Conservation (phyloP, 305 asterid species). For the Fraxinus greggii region DNA sequence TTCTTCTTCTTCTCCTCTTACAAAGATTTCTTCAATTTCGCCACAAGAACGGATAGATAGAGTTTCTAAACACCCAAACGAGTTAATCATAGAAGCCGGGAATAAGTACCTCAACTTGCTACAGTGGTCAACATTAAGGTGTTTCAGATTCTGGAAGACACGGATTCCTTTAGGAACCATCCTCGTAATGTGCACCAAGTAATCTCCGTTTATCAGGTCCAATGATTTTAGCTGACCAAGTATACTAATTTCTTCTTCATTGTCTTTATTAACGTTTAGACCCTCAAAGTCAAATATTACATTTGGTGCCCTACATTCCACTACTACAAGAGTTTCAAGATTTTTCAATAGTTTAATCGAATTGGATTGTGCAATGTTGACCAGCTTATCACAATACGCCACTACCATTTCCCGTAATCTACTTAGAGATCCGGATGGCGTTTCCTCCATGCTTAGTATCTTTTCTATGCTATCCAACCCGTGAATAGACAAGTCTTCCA, state of each 20-base stretch:
- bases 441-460: too few relatives aligned
- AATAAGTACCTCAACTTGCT: background rate
- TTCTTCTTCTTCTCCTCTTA: background rate
- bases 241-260: background rate
- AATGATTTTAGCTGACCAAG: background rate
- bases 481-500: fast-evolving
- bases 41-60: background rate
- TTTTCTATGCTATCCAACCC: too few relatives aligned
- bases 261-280: background rate
- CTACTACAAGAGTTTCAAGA: background rate
- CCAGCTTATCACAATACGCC: background rate
- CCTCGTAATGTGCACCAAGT: too few relatives aligned
- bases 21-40: background rate
- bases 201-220: too few relatives aligned
- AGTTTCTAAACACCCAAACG: background rate
- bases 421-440: background rate
- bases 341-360: background rate
- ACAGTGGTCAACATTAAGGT: background rate
- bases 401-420: background rate
- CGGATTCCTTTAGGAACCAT: too few relatives aligned
- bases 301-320: background rate
- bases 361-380: background rate
- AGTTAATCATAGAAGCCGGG: background rate
- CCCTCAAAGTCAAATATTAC: constrained; percentile 6
- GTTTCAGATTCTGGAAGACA: too few relatives aligned